Evolutionary conservation across 805 yeast genomes (phyloP).

Genomic region (Pichia paraexigua): DNA sequence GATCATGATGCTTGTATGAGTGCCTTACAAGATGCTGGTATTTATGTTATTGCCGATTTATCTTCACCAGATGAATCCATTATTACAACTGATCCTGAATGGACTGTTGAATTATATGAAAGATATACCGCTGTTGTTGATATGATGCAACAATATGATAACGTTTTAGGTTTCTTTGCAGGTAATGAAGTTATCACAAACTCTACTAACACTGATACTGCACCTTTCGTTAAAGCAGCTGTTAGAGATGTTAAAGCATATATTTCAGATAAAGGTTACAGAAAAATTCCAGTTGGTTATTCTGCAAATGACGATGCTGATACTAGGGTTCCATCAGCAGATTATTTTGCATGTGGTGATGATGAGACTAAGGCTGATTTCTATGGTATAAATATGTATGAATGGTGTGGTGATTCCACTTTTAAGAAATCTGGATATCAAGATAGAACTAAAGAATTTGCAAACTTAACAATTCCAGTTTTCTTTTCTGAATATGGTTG

Average conservation of each 20-base stretch:
- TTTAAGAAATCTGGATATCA: slow-evolving; percentile 59
- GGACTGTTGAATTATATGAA: slow-evolving; percentile 64
- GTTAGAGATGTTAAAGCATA: slow-evolving; percentile 81
- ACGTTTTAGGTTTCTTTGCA: slow-evolving; percentile 90
- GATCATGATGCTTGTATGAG: slow-evolving; percentile 76
- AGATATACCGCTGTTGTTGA: slow-evolving; percentile 83
- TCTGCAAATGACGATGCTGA: slow-evolving; percentile 83
- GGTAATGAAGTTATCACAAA: slow-evolving; percentile 96
- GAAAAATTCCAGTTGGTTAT: slow-evolving; percentile 88
- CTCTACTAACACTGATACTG: slow-evolving; percentile 72
- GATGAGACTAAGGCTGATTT: slow-evolving; percentile 60
- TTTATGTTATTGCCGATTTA: slow-evolving; percentile 84
- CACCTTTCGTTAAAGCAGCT: slow-evolving; percentile 94
- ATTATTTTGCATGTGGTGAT: slow-evolving; percentile 79
- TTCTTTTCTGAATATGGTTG: slow-evolving; percentile 91
- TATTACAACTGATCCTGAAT: slow-evolving; percentile 65
- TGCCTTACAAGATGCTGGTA: slow-evolving; percentile 72
- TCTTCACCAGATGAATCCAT: slow-evolving; percentile 79
- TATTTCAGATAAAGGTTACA: slow-evolving; percentile 56
- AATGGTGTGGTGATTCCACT: slow-evolving; percentile 71
- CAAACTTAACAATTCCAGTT: slow-evolving; percentile 66
- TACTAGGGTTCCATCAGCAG: slow-evolving; percentile 72
- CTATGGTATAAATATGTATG: slow-evolving; percentile 82
- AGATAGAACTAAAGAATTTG: slow-evolving; percentile 63
- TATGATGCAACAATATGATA: slow-evolving; percentile 64